phyloP scores from a whole-genome alignment of 345 rosid genomes.

The Moricandia arvensis region DNA sequence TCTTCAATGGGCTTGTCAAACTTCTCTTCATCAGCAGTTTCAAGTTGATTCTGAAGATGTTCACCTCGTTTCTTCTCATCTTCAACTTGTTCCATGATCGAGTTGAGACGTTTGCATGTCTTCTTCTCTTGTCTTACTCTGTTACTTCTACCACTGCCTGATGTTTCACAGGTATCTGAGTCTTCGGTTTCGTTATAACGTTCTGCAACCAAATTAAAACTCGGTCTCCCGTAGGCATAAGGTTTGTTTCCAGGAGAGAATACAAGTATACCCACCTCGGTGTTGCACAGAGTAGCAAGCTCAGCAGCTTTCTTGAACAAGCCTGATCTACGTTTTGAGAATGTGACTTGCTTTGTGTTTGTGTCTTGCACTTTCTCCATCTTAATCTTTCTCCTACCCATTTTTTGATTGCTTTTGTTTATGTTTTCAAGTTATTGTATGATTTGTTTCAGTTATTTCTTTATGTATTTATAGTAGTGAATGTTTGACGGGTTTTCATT shows the following conservation, averaged over 20 bases:
- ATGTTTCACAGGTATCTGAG: conserved; percentile 2
- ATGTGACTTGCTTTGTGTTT: conserved; percentile 40
- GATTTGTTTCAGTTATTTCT: not conserved
- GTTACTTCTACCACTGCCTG: not conserved
- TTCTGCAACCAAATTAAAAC: conserved; percentile 25
- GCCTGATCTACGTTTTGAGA: conserved; percentile 42
- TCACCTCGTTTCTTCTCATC: conserved; percentile 35
- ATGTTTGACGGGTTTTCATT: conserved; percentile 13
- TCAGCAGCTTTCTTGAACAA: conserved; percentile 47
- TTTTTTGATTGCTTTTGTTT: conserved; percentile 8
- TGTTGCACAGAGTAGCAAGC: conserved; percentile 39
- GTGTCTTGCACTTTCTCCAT: conserved; percentile 41
- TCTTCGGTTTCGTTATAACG: conserved; percentile 32
- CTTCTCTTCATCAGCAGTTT: conserved; percentile 22
- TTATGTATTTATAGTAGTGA: conserved; percentile 24
- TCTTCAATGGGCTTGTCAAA: conserved; percentile 30
- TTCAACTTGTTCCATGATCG: conserved; percentile 7
- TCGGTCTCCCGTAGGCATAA: conserved; percentile 41
- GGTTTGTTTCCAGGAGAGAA: conserved; percentile 45
- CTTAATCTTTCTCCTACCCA: conserved; percentile 43
- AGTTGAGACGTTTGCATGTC: conserved; percentile 28
- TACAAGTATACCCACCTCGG: conserved; percentile 37
- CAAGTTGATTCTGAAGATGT: conserved; percentile 15
- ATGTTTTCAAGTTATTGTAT: not conserved
- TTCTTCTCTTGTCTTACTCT: conserved; percentile 16